Base-by-base conservation (phyloP, 2,329 filamentous ascomycete genomes). In the Fusarium proliferatum region DNA sequence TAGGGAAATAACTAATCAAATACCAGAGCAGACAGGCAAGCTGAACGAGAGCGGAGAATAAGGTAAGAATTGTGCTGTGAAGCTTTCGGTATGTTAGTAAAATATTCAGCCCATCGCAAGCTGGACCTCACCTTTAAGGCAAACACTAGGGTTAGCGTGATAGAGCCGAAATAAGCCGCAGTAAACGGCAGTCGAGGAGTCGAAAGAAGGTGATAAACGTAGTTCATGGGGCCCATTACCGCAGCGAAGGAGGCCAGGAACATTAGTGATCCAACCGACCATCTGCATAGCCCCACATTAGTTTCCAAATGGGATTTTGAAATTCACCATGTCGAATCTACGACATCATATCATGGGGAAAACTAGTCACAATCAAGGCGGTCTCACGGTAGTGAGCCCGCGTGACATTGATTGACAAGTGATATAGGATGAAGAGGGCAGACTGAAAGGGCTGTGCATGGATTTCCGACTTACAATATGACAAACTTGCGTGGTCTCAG, bases 1-100 rank as follows among this genome's bases (percentile, higher is more conserved):
- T 97, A 33, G 96, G 96, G 79, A 98, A 98, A 83, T 99, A 99
- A 84, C 94, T 97, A 82, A 98, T 91, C 52, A 98, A 88, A 84
- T 98, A 98, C 96, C 96, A 98, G 52, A 94, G 74, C 73, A 98
- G 86, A 72, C 93, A 93, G 60, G 92, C 91, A 61, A 98, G 87
- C 82, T 99, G 96, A 76, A 95, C 85, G 68, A 98, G 88, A 70
- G 94, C 91, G 28, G 95, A 93, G 72, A 98, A 85, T 61, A 98
- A 86, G 21, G 96, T 98, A 73, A 98, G 89, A 71, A 97, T 84
- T 45, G 93, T 95, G 80, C 88, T 96, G 81, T 93, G 93, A 74
- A 97, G 91, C 95, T 97, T 78, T 64, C 59, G 43, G 60, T 69
- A 69, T 74, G 55, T 73, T 28, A 72, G 67, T 58, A 68, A 64